Evolutionary conservation across 2,329 filamentous ascomycete genomes (phyloP), one percentile per base, ranked within the genome.

Genomic region (Apiospora hydei): DNA sequence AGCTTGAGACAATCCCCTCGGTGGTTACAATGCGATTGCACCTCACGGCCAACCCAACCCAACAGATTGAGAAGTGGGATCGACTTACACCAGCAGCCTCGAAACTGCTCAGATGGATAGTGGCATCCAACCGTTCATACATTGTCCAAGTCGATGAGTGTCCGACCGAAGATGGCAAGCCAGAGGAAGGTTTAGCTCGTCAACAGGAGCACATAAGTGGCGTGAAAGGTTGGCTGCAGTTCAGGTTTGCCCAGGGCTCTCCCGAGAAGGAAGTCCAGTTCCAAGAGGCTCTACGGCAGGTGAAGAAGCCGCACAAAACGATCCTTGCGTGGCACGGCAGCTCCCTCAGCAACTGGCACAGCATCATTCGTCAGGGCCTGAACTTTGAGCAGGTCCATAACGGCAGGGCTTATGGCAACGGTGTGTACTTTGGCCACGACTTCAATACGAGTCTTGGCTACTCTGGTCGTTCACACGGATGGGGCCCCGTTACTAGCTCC

Each of bases 271-370:
- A 98, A 79, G 85, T 91, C 46, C 87, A 89, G 1, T 98, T 98
- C 78, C 83, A 90, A 8, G 81, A 89, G 30, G 89, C 91, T 18
- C 85, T 96, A 3, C 84, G 85, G 49, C 78, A 82, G 6, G 85
- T 86, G 4, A 73, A 78, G 1, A 74, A 71, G n/a, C 72, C 51
- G 76, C 85, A 66, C 75, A 81, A 72, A 0, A 96, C 94, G 0
- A 81, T 98, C 1, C 94, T 97, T 77, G 94, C 93, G 0, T 98
- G 93, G 91, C 95, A 98, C 80, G 95, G 95, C 7, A 97, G 94
- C 77, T 80, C 83, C 0, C 75, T 97, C 3, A 75, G 81, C 3
- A 98, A 97, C 77, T 98, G 95, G 95, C 95, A 98, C 81, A 93
- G 92, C 77, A 98, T 98, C 77, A 90, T 98, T 74, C 90, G 95